A percentile compares a stretch with the other conserved stretches of the same genome.
phyloP scores from a whole-genome alignment of 257 asterid genomes.

The Verbascum thapsus region DNA sequence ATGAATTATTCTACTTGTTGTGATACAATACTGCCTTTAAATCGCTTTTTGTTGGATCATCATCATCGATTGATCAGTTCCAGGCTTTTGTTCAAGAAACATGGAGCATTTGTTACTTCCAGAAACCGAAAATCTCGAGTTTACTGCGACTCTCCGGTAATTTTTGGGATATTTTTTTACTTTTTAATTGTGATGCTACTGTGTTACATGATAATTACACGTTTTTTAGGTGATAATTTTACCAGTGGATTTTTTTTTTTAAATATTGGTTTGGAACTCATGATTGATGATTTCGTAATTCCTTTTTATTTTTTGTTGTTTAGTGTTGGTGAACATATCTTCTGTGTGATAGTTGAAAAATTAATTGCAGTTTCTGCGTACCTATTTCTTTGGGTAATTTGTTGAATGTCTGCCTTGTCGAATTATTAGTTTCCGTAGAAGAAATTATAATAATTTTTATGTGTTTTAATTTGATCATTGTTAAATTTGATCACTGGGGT shows the following conservation, averaged over 20 bases:
- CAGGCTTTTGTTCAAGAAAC: conserved; percentile 22
- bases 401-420: no score
- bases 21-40: conserved; percentile 34
- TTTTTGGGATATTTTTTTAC: not conserved
- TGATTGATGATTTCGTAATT: conserved; percentile 4
- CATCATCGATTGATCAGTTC: conserved; percentile 33
- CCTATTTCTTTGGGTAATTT: not conserved
- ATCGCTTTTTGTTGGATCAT: conserved; percentile 1
- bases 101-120: conserved; percentile 25
- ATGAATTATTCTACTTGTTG: no score
- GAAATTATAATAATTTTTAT: not conserved
- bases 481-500: not conserved
- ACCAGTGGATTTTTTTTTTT: conserved; percentile 17
- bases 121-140: conserved; percentile 38
- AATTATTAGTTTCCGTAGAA: no score
- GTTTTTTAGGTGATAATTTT: conserved; percentile 20
- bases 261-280: conserved; percentile 1
- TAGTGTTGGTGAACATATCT: not conserved
- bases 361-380: not conserved
- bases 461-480: conserved; percentile 6
- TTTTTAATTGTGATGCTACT: not conserved
- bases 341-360: conserved; percentile 12
- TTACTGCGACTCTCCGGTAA: conserved; percentile 56
- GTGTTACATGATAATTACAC: not conserved
- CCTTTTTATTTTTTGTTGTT: not conserved